A percentile compares a stretch with the other conserved stretches of the same genome.
Evolutionary conservation across 1,284 basidiomycete genomes (phyloP).

Genomic region (Anthracocystis setariae): DNA sequence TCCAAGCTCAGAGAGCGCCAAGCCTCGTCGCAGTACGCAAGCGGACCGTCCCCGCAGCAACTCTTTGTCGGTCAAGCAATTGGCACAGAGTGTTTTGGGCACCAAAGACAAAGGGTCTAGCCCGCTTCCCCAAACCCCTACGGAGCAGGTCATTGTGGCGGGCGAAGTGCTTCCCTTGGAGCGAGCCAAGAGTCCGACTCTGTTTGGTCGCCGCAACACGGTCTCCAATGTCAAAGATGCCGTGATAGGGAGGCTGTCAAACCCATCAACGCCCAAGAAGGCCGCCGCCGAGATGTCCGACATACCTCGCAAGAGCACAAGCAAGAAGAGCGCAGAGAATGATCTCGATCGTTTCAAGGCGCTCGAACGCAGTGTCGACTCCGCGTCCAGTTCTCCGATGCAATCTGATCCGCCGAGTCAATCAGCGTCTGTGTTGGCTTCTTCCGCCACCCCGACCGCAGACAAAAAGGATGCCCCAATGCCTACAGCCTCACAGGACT

Average conservation of each 20-base stretch:
- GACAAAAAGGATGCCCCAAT: conserved; percentile 19
- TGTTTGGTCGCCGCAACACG: conserved; percentile 49
- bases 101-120: conserved; percentile 33
- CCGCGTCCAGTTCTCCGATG: conserved; percentile 24
- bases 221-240: conserved; percentile 42
- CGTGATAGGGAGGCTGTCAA: conserved; percentile 32
- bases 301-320: conserved; percentile 32
- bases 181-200: conserved; percentile 51
- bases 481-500: conserved; percentile 52
- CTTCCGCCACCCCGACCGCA: neutral
- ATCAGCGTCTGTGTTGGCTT: conserved; percentile 1
- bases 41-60: conserved; percentile 53
- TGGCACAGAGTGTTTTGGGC: conserved; percentile 44
- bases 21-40: conserved; percentile 24
- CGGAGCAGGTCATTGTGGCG: conserved; percentile 40
- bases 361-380: conserved; percentile 26
- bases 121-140: conserved; percentile 11
- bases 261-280: conserved; percentile 47
- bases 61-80: conserved; percentile 51
- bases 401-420: conserved; percentile 5
- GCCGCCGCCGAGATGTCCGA: conserved; percentile 10
- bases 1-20: conserved; percentile 19
- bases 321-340: conserved; percentile 34
- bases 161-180: conserved; percentile 47
- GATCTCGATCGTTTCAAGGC: conserved; percentile 47